Evolutionary conservation across 2,329 filamentous ascomycete species (phyloP).

Genomic region (Penicillium sp.): DNA sequence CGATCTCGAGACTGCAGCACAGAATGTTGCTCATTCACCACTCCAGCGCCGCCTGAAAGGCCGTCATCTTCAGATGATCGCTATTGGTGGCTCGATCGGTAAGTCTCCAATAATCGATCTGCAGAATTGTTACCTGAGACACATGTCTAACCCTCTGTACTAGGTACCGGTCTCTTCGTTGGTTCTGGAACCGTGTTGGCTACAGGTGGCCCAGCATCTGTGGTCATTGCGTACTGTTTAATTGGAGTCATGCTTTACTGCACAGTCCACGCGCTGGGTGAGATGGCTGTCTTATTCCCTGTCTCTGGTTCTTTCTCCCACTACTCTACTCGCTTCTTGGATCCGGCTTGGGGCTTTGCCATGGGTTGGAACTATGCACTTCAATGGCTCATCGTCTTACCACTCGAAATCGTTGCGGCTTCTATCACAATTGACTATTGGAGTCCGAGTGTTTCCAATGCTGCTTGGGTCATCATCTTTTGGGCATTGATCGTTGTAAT

Average conservation of each 20-base stretch:
- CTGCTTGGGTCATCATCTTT: slow-evolving; percentile 82
- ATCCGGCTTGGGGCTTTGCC: slow-evolving; percentile 88
- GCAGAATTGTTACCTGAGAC: not conserved
- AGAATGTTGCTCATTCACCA: slow-evolving; percentile 69
- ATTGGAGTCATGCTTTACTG: slow-evolving; percentile 88
- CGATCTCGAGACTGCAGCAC: slow-evolving; percentile 63
- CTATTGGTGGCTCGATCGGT: slow-evolving; percentile 89
- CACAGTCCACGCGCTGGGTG: slow-evolving; percentile 86
- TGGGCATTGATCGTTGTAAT: slow-evolving; percentile 73
- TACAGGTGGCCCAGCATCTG: slow-evolving; percentile 72
- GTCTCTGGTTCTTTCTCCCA: slow-evolving; percentile 90
- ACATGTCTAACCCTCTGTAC: slow-evolving; percentile 10
- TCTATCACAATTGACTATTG: slow-evolving; percentile 83
- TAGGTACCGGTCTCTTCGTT: slow-evolving; percentile 82
- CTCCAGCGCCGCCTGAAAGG: slow-evolving; percentile 77
- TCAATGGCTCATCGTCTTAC: slow-evolving; percentile 82
- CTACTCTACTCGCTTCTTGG: slow-evolving; percentile 87
- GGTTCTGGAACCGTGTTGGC: slow-evolving; percentile 72
- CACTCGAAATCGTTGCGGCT: slow-evolving; percentile 83
- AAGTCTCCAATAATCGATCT: slow-evolving; percentile 17
- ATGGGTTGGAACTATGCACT: slow-evolving; percentile 96
- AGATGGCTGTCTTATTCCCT: slow-evolving; percentile 86
- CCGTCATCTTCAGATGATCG: slow-evolving; percentile 94
- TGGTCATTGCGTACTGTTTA: slow-evolving; percentile 75
- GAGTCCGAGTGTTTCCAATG: slow-evolving; percentile 64